Percentiles rank a stretch among this genome's conserved stretches.
phyloP scores from a whole-genome alignment of 2,329 filamentous ascomycete species.

The Chaetomium olivaceum region DNA sequence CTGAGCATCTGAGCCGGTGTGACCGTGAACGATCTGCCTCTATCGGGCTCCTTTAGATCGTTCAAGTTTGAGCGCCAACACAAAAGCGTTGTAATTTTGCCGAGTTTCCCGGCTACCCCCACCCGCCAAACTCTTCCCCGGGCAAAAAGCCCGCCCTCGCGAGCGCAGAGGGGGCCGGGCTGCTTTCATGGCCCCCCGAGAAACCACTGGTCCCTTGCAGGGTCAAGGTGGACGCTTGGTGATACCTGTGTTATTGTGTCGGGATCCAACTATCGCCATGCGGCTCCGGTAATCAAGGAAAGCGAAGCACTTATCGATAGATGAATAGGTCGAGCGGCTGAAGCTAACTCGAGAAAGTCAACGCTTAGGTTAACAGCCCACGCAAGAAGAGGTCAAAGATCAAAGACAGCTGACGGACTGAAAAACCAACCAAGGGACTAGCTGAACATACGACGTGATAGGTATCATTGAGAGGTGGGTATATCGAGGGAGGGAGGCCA shows the following conservation, averaged over 20 bases:
- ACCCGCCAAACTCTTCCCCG: too few species aligned
- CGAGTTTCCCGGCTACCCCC: too few species aligned
- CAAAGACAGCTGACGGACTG: neutral
- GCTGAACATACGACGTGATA: neutral
- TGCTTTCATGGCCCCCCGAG: neutral
- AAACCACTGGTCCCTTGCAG: too few species aligned
- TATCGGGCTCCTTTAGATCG: neutral
- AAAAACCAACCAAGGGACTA: neutral
- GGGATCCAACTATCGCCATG: too few species aligned
- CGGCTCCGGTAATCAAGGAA: neutral
- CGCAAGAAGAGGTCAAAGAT: neutral
- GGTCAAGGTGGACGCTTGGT: too few species aligned
- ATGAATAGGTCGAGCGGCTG: neutral
- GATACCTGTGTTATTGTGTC: too few species aligned
- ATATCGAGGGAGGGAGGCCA: neutral
- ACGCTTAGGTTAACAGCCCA: neutral
- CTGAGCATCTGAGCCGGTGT: neutral
- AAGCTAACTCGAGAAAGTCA: neutral
- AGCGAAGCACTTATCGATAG: neutral
- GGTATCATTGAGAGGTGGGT: neutral
- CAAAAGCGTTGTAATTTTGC: neutral
- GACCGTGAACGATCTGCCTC: neutral
- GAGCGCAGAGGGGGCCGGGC: neutral
- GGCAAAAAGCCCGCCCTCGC: neutral
- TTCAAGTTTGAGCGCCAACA: neutral